A percentile compares a stretch with the other conserved stretches of the same genome.
phyloP scores from a whole-genome alignment of 495 filamentous ascomycete genomes.

The Talaromyces nanjingensis region DNA sequence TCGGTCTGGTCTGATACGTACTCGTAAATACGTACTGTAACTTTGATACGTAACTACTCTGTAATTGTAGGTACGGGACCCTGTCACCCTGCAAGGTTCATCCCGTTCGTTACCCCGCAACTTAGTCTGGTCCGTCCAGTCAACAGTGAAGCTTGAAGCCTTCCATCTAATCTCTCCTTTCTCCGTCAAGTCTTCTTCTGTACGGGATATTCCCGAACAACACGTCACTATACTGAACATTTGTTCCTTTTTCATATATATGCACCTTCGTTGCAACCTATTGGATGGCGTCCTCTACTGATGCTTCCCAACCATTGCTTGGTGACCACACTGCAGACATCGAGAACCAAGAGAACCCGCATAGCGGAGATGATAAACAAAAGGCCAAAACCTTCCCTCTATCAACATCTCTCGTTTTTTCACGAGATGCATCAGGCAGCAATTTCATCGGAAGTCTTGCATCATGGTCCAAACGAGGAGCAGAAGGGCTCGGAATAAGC shows the following conservation, averaged over 20 bases:
- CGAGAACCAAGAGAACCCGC: not conserved
- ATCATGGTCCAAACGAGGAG: constrained; percentile 1
- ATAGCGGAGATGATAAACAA: not conserved
- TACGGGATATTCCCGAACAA: not conserved
- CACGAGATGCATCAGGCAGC: not conserved
- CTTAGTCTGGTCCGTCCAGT: not conserved
- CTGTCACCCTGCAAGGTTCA: not conserved
- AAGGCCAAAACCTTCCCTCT: not conserved
- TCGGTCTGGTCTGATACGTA: not conserved
- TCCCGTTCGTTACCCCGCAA: not conserved
- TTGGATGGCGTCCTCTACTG: constrained; percentile 6
- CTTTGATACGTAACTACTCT: not conserved
- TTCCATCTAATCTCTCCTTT: not conserved
- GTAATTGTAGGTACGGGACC: no score
- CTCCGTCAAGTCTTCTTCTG: not conserved
- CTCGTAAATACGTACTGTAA: not conserved
- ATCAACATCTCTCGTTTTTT: not conserved
- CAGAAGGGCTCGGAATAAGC: not conserved
- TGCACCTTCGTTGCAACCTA: not conserved
- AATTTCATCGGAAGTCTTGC: not conserved
- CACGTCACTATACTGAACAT: not conserved
- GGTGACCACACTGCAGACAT: not conserved
- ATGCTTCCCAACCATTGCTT: constrained; percentile 8
- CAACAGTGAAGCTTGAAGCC: not conserved
- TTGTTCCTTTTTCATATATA: not conserved